Percentiles rank a stretch among this genome's conserved stretches.
Conservation (phyloP, 2,329 filamentous ascomycete species). For the Nemania bipapillata region DNA sequence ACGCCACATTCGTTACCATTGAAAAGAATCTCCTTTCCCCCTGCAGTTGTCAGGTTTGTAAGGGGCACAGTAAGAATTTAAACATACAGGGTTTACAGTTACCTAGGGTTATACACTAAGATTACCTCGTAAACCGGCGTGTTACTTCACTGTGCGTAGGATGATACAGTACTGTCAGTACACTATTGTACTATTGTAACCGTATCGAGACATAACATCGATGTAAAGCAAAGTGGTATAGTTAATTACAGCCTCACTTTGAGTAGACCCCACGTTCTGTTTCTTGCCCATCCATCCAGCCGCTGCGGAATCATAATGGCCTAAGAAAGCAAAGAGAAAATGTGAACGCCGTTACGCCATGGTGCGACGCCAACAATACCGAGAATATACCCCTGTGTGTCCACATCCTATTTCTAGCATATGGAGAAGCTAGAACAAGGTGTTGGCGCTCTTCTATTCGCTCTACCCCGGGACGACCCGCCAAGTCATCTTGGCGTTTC, state of each 20-base stretch:
- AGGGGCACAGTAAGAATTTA: conserved; percentile 11
- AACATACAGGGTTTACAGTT: background rate
- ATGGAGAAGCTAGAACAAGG: conserved; percentile 12
- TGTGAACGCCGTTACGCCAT: background rate
- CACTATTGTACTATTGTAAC: background rate
- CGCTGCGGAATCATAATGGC: background rate
- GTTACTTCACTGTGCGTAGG: background rate
- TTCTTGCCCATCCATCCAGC: background rate
- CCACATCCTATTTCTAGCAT: conserved; percentile 32
- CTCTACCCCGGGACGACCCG: conserved; percentile 27
- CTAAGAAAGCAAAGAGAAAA: background rate
- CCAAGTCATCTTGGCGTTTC: conserved; percentile 31
- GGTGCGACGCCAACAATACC: conserved; percentile 25
- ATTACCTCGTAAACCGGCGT: background rate
- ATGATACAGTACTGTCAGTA: background rate
- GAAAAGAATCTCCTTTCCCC: conserved; percentile 28
- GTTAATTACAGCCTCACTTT: background rate
- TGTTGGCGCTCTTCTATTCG: conserved; percentile 30
- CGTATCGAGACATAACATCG: background rate
- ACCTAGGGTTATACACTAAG: background rate
- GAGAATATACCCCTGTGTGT: conserved; percentile 5
- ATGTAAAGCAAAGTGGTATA: background rate
- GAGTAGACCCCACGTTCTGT: background rate
- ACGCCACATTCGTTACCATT: conserved; percentile 23
- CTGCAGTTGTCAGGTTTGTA: conserved; percentile 21